phyloP scores from a whole-genome alignment of 169 alveolate genomes.

The Cryptosporidium parvum region DNA sequence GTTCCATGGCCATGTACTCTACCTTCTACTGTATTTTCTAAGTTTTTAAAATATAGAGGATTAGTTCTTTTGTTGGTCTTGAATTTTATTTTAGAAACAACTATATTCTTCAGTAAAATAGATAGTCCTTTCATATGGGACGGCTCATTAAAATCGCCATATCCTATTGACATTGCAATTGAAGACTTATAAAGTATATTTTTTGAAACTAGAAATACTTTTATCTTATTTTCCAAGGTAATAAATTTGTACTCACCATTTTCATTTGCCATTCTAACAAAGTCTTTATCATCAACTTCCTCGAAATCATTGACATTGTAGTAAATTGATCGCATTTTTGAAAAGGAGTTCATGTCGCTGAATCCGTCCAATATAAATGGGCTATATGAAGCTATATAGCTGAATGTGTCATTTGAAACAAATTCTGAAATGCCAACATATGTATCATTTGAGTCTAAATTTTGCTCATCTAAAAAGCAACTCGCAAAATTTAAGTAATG shows the following conservation, averaged over 20 bases:
- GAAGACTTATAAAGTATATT: conserved; percentile 44
- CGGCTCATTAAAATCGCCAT: conserved; percentile 48
- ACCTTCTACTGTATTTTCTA: conserved; percentile 28
- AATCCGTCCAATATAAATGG: conserved; percentile 34
- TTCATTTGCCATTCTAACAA: conserved; percentile 11
- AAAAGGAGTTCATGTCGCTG: conserved; percentile 5
- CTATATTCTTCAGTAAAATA: conserved; percentile 21
- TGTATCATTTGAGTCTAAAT: neutral
- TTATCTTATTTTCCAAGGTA: conserved; percentile 40
- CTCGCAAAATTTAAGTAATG: neutral
- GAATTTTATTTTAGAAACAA: conserved; percentile 39
- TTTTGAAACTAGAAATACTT: conserved; percentile 44
- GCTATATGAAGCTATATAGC: conserved; percentile 28
- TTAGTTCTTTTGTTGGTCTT: neutral
- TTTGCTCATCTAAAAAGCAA: neutral
- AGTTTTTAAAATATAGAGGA: conserved; percentile 41
- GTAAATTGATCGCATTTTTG: conserved; percentile 37
- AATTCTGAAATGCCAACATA: conserved; percentile 39
- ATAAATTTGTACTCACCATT: conserved; percentile 35
- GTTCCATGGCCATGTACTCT: conserved; percentile 2
- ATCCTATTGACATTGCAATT: conserved; percentile 23
- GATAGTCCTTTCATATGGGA: conserved; percentile 6
- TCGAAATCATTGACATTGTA: conserved; percentile 49
- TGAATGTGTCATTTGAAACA: conserved; percentile 44
- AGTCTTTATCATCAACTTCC: conserved; percentile 28